phyloP scores from a whole-genome alignment of 148 eudicot genomes.

The Vaccinium darrowii region DNA sequence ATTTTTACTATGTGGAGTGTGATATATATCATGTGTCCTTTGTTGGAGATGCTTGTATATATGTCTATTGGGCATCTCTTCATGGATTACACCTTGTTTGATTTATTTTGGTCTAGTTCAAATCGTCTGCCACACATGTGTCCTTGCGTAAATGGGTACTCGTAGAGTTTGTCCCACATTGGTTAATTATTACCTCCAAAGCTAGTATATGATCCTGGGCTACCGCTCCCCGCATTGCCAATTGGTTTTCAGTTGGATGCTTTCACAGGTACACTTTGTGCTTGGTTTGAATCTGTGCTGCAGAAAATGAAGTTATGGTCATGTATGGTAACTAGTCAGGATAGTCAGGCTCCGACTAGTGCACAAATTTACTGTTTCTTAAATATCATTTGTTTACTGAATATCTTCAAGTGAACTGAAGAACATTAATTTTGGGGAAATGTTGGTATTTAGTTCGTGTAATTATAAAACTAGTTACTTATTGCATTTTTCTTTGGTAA shows the following conservation, averaged over 20 bases:
- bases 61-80: background rate
- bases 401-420: background rate
- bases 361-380: background rate
- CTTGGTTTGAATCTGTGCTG: background rate
- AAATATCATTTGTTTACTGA: background rate
- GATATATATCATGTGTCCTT: background rate
- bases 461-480: background rate
- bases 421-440: background rate
- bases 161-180: too few species aligned
- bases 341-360: background rate
- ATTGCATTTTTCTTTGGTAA: background rate
- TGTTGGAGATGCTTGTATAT: background rate
- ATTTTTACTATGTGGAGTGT: background rate
- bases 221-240: too few species aligned
- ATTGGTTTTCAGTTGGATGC: too few species aligned
- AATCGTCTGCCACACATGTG: background rate
- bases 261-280: background rate
- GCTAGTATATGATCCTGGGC: too few species aligned
- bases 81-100: background rate
- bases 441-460: background rate
- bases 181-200: too few species aligned
- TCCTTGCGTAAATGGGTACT: background rate
- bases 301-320: background rate
- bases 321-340: background rate
- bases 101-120: background rate